A percentile compares a stretch with the other conserved stretches of the same genome.
Conservation (phyloP, 768 basidiomycete genomes). For the Dendrothele bispora region DNA sequence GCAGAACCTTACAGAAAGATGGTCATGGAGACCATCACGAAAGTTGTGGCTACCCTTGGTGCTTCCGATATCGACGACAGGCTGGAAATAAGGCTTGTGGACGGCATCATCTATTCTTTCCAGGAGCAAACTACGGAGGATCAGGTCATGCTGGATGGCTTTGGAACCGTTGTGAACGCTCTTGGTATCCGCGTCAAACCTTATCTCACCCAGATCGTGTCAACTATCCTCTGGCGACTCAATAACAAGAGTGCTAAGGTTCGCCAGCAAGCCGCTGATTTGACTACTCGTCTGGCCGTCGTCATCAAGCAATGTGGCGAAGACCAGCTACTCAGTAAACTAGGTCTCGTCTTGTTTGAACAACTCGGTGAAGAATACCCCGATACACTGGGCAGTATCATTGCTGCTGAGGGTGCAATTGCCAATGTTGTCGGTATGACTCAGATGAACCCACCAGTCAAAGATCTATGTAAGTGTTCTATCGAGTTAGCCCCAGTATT, state of each 20-base stretch:
- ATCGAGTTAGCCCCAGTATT: background rate
- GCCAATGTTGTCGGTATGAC: constrained; percentile 99
- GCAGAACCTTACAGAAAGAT: constrained; percentile 95
- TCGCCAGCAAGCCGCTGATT: constrained; percentile 97
- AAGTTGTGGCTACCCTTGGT: constrained; percentile 89
- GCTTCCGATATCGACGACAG: constrained; percentile 98
- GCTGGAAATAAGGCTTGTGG: constrained; percentile 90
- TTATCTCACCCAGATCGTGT: constrained; percentile 97
- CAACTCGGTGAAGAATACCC: constrained; percentile 99
- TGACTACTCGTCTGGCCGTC: constrained; percentile 92
- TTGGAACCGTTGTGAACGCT: constrained; percentile 96
- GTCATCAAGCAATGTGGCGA: constrained; percentile 99
- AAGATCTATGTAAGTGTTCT: constrained; percentile 85
- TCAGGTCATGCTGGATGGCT: constrained; percentile 98
- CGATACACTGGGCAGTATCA: constrained; percentile 98
- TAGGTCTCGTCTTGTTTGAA: constrained; percentile 95
- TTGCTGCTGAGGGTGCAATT: constrained; percentile 97
- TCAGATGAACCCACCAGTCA: constrained; percentile 99
- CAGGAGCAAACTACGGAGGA: constrained; percentile 99
- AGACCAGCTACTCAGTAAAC: constrained; percentile 91
- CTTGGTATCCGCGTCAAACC: constrained; percentile 97
- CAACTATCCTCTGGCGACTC: constrained; percentile 97
- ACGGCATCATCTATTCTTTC: constrained; percentile 99
- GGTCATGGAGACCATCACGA: constrained; percentile 99
- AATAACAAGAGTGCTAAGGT: constrained; percentile 99